phyloP scores from a whole-genome alignment of 2,329 filamentous ascomycete species.

The Colletotrichum sojae region DNA sequence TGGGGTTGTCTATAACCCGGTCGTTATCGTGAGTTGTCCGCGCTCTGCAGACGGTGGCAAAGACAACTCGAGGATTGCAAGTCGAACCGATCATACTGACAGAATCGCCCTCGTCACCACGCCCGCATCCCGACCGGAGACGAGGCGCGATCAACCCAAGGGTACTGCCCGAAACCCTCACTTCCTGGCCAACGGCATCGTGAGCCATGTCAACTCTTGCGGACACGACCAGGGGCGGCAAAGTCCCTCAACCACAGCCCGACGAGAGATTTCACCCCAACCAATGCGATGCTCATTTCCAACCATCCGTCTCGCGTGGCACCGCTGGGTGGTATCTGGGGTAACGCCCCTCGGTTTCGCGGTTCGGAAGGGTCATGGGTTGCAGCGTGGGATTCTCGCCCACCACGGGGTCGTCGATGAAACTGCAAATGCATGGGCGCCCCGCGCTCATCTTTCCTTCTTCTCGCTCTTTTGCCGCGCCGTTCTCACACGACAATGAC shows the following conservation, averaged over 20 bases:
- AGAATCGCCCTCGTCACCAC: constrained; percentile 3
- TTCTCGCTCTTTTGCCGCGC: not conserved
- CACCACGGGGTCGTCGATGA: constrained; percentile 32
- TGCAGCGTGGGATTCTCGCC: not conserved
- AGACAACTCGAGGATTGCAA: not conserved
- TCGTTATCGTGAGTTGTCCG: not conserved
- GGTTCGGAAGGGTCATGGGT: not conserved
- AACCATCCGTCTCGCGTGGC: not conserved
- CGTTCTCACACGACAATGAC: constrained; percentile 26
- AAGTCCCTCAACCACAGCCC: not conserved
- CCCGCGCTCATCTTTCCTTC: constrained; percentile 12
- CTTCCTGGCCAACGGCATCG: not conserved
- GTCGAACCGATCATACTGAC: not conserved
- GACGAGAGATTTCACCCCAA: not conserved
- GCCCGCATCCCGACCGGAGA: constrained; percentile 9
- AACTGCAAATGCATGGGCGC: constrained; percentile 30
- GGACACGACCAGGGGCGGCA: not conserved
- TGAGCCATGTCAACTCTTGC: constrained; percentile 13
- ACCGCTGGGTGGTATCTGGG: constrained; percentile 26
- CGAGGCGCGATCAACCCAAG: constrained; percentile 18
- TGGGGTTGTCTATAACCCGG: too few relatives aligned
- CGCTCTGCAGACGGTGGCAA: not conserved
- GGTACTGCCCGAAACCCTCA: not conserved
- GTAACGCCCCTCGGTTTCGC: constrained; percentile 4
- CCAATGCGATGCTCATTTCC: not conserved